Evolutionary conservation across 1,284 basidiomycete species (phyloP), one percentile per base, ranked within the genome.

Genomic region (Grifola frondosa): DNA sequence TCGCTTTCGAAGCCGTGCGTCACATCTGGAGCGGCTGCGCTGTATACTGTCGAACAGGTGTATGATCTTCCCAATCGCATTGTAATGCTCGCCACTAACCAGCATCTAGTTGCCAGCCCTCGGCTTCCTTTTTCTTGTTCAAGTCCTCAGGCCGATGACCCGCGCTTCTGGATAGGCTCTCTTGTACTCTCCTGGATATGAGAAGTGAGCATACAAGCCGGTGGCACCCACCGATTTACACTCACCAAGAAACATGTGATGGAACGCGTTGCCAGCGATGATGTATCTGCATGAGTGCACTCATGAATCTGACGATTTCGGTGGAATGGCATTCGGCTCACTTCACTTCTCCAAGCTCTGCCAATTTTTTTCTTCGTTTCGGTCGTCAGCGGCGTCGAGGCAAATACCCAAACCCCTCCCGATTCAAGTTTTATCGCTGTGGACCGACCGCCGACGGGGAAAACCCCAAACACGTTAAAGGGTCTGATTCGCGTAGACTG

Each of bases 1-100:
- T 92, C 89, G n/a, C 83, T 77, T 64, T 93, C 90, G 51, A 87
- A 93, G 1, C 89, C 91, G 53, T 88, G 90, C 46, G 70, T 67
- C 4, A 79, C 80, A 20, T 69, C 68, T 0, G 73, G 64, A 17
- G 76, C 67, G 56, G 86, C 81, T 24, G 61, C 66, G n/a, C 83
- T 81, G 68, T 78, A 87, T 6, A 68, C 84, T 84, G 26, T 7
- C n/a, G 12, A n/a, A 13, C 13, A 17, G 23, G 20, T 22, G 28
- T 12, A n/a, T 15, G n/a, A 43, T 24, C 15, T 13, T 25, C 11
- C 6, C 25, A 6, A 19, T n/a, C 24, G 16, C n/a, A 26, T 3
- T 16, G 13, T n/a, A 8, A 26, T 9, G 26, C 11, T n/a, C 30
- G 19, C 16, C 23, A 33, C 44, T 25, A 45, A 84, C 84, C 70